Percentiles rank a stretch among this genome's conserved stretches.
Evolutionary conservation across 169 alveolate species (phyloP).

Genomic region (Plasmodium yoelii): DNA sequence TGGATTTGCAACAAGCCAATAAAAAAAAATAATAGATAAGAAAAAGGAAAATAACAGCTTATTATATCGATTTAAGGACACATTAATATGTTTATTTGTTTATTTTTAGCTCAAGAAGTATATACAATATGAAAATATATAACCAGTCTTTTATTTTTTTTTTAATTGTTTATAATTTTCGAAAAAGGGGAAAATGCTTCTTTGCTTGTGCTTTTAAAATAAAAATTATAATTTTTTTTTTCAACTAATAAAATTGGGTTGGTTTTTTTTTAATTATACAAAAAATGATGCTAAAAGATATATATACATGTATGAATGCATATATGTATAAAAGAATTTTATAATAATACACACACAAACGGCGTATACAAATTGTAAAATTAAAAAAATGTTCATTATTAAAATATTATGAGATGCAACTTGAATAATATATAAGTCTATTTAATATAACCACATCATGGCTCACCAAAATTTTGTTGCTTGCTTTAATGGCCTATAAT

Average conservation of each 20-base stretch:
- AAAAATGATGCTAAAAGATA: background rate
- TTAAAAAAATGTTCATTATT: no score
- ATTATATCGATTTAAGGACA: background rate
- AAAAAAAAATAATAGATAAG: background rate
- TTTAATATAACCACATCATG: no score
- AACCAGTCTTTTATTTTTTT: conserved; percentile 13
- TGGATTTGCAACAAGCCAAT: conserved; percentile 67
- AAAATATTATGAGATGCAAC: background rate
- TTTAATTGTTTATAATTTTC: conserved; percentile 4
- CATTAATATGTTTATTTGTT: background rate
- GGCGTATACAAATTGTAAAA: no score
- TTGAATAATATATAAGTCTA: background rate
- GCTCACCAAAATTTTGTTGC: conserved; percentile 86
- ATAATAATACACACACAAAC: background rate
- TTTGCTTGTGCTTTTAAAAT: background rate
- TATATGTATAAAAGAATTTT: background rate
- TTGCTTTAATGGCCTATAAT: conserved; percentile 85
- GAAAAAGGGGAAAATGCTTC: background rate
- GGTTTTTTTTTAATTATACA: background rate
- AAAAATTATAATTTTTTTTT: conserved; percentile 26
- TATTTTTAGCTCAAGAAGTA: conserved; percentile 47
- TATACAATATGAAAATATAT: conserved; percentile 54
- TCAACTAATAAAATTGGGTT: background rate
- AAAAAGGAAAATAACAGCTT: background rate
- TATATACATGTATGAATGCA: background rate